phyloP scores from a whole-genome alignment of 2,329 filamentous ascomycete genomes.

The Tolypocladium nubicola region DNA sequence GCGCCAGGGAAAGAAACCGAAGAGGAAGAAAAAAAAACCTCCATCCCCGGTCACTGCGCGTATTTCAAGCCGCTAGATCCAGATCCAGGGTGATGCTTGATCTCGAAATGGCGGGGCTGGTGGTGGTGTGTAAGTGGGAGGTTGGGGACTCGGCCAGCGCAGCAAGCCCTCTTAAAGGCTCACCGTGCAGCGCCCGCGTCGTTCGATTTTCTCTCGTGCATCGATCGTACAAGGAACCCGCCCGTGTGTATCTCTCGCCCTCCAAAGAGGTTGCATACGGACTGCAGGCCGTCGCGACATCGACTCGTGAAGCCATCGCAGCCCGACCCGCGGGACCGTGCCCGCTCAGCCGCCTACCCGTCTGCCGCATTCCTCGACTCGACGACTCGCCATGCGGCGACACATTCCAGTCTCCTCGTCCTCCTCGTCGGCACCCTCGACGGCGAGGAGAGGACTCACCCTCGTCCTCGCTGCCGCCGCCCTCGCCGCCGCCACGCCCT shows the following conservation, averaged over 20 bases:
- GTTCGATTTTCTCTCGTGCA: neutral
- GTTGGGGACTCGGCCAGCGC: conserved; percentile 14
- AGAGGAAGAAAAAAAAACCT: neutral
- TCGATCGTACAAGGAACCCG: neutral
- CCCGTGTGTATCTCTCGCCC: no score
- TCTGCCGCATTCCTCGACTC: neutral
- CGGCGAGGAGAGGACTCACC: neutral
- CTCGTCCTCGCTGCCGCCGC: conserved; percentile 8
- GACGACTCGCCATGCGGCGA: conserved; percentile 1
- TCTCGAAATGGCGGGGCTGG: conserved; percentile 16
- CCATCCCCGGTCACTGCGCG: neutral
- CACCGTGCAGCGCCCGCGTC: neutral
- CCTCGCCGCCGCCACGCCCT: conserved; percentile 31
- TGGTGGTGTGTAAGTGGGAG: conserved; percentile 18
- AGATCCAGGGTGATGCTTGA: neutral
- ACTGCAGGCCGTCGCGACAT: neutral
- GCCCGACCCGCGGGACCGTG: neutral
- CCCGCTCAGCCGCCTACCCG: neutral
- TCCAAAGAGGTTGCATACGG: no score
- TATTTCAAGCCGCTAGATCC: neutral
- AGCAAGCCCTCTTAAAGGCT: conserved; percentile 2
- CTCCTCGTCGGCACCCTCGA: neutral
- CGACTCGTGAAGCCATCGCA: neutral
- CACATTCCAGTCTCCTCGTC: neutral
- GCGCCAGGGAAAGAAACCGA: neutral